Conservation (phyloP, 2,329 filamentous ascomycete species). For the Didymella exigua region DNA sequence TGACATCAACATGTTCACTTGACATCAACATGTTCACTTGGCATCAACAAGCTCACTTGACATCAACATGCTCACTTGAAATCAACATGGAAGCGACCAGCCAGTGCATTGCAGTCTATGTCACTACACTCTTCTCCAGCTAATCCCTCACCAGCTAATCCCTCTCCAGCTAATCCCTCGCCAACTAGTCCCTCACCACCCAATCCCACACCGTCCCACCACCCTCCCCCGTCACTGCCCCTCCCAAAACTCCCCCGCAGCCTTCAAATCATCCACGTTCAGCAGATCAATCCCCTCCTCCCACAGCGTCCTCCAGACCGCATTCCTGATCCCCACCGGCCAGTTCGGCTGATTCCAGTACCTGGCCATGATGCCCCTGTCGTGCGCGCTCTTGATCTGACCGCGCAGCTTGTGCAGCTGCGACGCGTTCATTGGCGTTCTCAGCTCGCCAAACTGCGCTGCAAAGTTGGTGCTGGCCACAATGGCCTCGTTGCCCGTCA, state of each 20-base stretch:
- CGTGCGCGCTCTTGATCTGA: conserved; percentile 61
- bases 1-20: too few species aligned
- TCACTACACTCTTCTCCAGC: too few species aligned
- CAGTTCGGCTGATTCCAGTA: conserved; percentile 69
- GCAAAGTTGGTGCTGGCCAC: conserved; percentile 61
- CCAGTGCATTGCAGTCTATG: too few species aligned
- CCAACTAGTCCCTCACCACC: too few species aligned
- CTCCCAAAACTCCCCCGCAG: conserved; percentile 50
- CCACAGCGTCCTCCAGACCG: conserved; percentile 60
- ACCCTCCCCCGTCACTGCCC: conserved; percentile 10
- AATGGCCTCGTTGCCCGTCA: conserved; percentile 57
- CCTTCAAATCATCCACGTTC: conserved; percentile 68
- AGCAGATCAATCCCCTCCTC: conserved; percentile 65
- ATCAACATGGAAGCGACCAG: too few species aligned
- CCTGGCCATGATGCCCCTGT: conserved; percentile 62
- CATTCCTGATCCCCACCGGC: conserved; percentile 57
- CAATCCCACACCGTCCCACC: neutral
- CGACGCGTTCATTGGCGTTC: conserved; percentile 48
- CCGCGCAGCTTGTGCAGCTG: conserved; percentile 58
- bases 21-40: too few species aligned
- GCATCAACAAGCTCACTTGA: too few species aligned
- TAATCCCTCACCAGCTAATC: too few species aligned
- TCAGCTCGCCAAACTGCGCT: conserved; percentile 49
- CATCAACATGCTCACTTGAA: neutral
- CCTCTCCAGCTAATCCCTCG: too few species aligned